Conservation (phyloP, 2,329 filamentous ascomycete genomes). For the Annulohypoxylon truncatum region DNA sequence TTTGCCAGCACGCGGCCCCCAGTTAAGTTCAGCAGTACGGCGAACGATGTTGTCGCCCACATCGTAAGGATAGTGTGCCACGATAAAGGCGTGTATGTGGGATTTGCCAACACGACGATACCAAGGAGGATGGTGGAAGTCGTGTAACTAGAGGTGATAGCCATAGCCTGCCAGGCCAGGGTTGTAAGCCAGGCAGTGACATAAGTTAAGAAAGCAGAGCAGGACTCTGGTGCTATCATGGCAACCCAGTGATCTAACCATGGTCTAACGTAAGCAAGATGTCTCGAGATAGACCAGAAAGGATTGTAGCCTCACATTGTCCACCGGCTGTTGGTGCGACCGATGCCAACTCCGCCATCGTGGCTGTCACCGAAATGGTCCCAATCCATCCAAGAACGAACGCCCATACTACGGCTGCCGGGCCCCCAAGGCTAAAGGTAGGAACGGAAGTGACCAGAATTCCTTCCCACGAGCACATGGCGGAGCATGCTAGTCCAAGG, state of each 20-base stretch:
- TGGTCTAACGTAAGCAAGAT: not conserved
- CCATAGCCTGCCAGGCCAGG: slow-evolving; percentile 43
- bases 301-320: slow-evolving; percentile 34
- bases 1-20: slow-evolving; percentile 36
- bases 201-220: slow-evolving; percentile 42
- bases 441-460: slow-evolving; percentile 55
- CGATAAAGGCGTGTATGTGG: slow-evolving; percentile 33
- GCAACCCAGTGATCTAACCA: slow-evolving; percentile 43
- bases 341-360: slow-evolving; percentile 41
- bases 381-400: slow-evolving; percentile 62
- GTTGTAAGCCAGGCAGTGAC: slow-evolving; percentile 46
- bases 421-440: slow-evolving; percentile 61
- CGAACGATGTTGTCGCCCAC: slow-evolving; percentile 38
- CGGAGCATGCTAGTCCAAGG: slow-evolving; percentile 41
- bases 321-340: slow-evolving; percentile 43
- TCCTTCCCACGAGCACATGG: slow-evolving; percentile 60
- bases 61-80: slow-evolving; percentile 46
- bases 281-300: slow-evolving; percentile 1
- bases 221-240: slow-evolving; percentile 42
- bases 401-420: slow-evolving; percentile 64
- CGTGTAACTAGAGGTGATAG: slow-evolving; percentile 39
- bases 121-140: slow-evolving; percentile 44
- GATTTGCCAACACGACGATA: slow-evolving; percentile 38
- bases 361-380: slow-evolving; percentile 55
- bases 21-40: slow-evolving; percentile 39